Evolutionary conservation across 1,284 basidiomycete species (phyloP), one percentile per base, ranked within the genome.

Genomic region (Marasmius tenuissimus): DNA sequence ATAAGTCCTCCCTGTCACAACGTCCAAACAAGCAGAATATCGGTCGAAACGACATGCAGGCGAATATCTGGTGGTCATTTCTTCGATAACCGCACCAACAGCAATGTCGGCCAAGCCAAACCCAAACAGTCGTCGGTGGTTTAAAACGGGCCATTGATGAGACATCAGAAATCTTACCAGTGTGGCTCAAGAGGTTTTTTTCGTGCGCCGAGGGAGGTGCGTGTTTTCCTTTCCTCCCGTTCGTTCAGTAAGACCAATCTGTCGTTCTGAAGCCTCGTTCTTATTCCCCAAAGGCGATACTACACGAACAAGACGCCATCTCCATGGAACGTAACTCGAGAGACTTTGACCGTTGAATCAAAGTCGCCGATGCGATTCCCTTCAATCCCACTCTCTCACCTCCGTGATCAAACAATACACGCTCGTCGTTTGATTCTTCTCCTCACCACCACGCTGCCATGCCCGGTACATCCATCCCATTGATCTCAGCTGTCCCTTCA

Each of bases 121-220:
- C 70, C 68, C 9, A n/a, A n/a, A n/a, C n/a, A n/a, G 74, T 93
- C 0, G 81, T 97, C 4, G 78, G 80, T 50, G 69, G 87, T 99
- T 57, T n/a, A n/a, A n/a, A n/a, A n/a, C n/a, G n/a, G n/a, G n/a
- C n/a, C n/a, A n/a, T n/a, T n/a, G n/a, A n/a, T n/a, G n/a, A n/a
- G n/a, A n/a, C n/a, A n/a, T n/a, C n/a, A 97, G 97, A 37, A 98
- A 96, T 73, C 97, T 97, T 69, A 85, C n/a, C n/a, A n/a, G n/a
- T n/a, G n/a, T n/a, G n/a, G n/a, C n/a, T n/a, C 94, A 67, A 99
- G 99, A 99, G 78, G 85, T 99, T 27, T 99, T 99, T 76, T 96
- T 93, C 64, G 97, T 97, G 2, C 92, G 94, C 62, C 86, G 97
- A 57, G 97, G 97, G 68, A 92, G 92, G 94, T 95, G 69, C 55